phyloP scores from a whole-genome alignment of 2,329 filamentous ascomycete species.

The Apiospora saccharicola region DNA sequence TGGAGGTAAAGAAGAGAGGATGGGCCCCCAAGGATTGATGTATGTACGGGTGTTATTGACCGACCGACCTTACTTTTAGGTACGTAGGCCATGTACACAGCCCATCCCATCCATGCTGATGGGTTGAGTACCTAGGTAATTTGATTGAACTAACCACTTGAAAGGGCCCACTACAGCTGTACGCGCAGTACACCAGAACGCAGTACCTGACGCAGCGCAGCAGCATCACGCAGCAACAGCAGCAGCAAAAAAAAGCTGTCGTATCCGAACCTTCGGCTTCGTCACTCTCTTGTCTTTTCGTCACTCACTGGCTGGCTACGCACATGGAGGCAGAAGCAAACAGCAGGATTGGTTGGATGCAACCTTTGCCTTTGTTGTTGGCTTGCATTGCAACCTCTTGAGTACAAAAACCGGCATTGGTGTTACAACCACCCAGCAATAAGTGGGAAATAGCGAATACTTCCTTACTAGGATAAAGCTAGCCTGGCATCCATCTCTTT shows the following conservation, averaged over 20 bases:
- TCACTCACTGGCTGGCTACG: constrained; percentile 3
- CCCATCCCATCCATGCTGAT: constrained; percentile 10
- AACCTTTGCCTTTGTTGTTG: neutral
- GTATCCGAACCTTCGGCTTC: constrained; percentile 8
- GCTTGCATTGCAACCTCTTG: constrained; percentile 5
- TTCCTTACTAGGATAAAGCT: constrained; percentile 11
- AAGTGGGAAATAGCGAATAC: constrained; percentile 17
- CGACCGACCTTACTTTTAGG: constrained; percentile 6
- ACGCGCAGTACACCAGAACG: neutral
- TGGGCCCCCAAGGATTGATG: constrained; percentile 5
- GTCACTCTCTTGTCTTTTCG: neutral
- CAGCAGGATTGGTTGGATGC: constrained; percentile 17
- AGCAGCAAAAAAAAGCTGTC: neutral
- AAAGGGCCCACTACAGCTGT: constrained; percentile 5
- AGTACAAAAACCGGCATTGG: constrained; percentile 10
- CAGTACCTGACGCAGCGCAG: neutral
- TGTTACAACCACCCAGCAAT: constrained; percentile 15
- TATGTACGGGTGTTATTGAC: constrained; percentile 6
- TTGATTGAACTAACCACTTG: neutral
- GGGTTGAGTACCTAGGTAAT: constrained; percentile 13
- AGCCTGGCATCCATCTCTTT: neutral
- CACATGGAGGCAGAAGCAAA: neutral
- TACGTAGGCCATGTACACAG: constrained; percentile 3
- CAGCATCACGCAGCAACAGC: neutral
- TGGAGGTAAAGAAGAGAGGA: neutral